Percentiles rank a stretch among this genome's conserved stretches.
Conservation (phyloP, 257 asterid genomes). For the Solanum chiquidenum region DNA sequence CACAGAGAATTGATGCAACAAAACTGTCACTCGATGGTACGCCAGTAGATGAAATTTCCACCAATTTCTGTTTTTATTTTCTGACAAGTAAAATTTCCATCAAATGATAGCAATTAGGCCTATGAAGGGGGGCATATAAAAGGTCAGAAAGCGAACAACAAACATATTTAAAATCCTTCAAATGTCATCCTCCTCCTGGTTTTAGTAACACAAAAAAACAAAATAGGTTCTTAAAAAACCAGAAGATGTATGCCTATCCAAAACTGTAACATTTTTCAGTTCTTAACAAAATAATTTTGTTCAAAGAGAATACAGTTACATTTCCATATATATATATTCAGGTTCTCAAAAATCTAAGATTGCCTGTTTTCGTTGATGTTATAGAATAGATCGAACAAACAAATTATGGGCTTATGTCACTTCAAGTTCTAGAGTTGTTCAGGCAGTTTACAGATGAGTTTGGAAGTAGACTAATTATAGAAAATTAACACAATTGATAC, state of each 20-base stretch:
- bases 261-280: neutral
- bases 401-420: neutral
- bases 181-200: neutral
- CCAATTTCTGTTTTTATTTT: neutral
- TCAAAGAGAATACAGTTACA: neutral
- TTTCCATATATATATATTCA: neutral
- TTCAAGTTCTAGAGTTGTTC: neutral
- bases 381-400: neutral
- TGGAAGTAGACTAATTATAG: neutral
- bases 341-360: neutral
- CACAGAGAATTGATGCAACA: neutral
- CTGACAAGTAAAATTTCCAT: neutral
- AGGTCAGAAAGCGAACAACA: neutral
- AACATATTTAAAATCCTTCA: neutral
- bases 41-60: neutral
- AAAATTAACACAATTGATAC: neutral
- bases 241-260: neutral
- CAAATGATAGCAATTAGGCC: neutral
- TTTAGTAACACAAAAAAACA: neutral
- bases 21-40: neutral
- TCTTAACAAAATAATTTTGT: neutral
- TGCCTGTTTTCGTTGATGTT: neutral
- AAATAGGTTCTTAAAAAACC: neutral
- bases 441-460: neutral
- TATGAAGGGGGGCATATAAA: neutral